These are phyloP conservation scores for Solanum chacoense DNA, from an alignment of 305 asterid species.

Conservation along the genomic window DNA sequence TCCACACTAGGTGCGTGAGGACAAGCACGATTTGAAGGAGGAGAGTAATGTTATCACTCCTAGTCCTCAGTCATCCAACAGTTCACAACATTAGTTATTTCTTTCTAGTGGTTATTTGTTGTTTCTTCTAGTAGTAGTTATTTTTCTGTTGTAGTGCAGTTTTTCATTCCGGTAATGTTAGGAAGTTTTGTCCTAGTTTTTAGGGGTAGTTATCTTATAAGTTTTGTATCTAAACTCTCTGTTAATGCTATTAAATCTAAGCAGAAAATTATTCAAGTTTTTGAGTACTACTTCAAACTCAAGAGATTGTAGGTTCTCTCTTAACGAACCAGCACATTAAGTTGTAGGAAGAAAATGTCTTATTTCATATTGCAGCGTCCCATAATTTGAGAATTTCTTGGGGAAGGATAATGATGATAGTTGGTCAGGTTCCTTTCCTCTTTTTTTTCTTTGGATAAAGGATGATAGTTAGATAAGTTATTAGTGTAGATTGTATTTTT, in stretches of 20 bases:
- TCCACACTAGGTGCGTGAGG: not conserved
- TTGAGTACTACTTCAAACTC: not conserved
- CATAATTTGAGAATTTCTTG: not conserved
- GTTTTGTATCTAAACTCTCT: not conserved
- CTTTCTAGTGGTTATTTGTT: not conserved
- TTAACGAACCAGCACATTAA: not conserved
- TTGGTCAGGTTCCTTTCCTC: not conserved
- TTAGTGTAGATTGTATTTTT: not conserved
- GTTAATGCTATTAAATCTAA: not conserved
- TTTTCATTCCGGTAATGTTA: not conserved
- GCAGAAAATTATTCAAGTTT: not conserved
- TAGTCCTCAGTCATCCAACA: not conserved
- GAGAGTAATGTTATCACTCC: not conserved
- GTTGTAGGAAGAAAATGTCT: not conserved
- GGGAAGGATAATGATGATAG: not conserved
- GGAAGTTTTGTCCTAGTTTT: not conserved
- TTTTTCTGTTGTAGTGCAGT: not conserved
- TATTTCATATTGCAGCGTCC: not conserved
- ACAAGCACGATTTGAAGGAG: not conserved
- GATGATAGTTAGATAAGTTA: not conserved
- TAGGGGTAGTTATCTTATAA: not conserved
- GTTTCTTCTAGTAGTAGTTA: not conserved
- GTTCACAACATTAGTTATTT: not conserved
- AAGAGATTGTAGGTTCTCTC: not conserved
- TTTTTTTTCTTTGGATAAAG: not conserved